phyloP scores from a whole-genome alignment of 768 basidiomycete genomes.

The Amanita rubescens region DNA sequence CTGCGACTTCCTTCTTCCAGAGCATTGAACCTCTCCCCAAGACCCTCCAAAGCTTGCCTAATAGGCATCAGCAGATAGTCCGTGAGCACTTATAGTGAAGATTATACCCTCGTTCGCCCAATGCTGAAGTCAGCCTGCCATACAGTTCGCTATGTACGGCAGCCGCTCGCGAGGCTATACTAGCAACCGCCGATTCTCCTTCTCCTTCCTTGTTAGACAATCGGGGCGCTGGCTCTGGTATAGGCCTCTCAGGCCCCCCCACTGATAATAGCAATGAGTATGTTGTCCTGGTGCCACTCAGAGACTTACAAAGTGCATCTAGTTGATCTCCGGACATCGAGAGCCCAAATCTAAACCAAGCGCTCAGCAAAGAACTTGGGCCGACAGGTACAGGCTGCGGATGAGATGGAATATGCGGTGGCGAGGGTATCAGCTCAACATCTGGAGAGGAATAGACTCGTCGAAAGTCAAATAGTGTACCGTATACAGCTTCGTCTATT shows the following conservation, averaged over 20 bases:
- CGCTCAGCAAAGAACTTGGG: conserved; percentile 45
- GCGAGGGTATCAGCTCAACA: conserved; percentile 40
- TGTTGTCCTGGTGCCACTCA: conserved; percentile 1
- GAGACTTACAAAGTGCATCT: conserved; percentile 43
- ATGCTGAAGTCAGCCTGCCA: conserved; percentile 40
- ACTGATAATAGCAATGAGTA: conserved; percentile 31
- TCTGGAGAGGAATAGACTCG: conserved; percentile 44
- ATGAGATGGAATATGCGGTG: conserved; percentile 40
- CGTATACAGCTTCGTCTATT: conserved; percentile 36
- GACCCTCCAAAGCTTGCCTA: conserved; percentile 55
- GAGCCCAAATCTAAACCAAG: conserved; percentile 47
- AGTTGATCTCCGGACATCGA: conserved; percentile 52
- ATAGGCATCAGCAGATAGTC: background rate
- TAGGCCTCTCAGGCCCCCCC: conserved; percentile 57
- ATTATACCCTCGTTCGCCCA: conserved; percentile 60
- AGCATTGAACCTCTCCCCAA: conserved; percentile 56
- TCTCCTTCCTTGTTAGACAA: background rate
- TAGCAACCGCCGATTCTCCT: conserved; percentile 14
- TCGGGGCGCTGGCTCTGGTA: conserved; percentile 27
- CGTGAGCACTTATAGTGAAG: background rate
- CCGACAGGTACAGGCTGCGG: conserved; percentile 58
- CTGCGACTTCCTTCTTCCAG: conserved; percentile 59
- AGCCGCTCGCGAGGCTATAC: conserved; percentile 26
- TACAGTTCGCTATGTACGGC: conserved; percentile 35
- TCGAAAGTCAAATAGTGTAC: conserved; percentile 52